Evolutionary conservation across 1,284 basidiomycete species (phyloP), one percentile per base, ranked within the genome.

Genomic region (Somion occarium): DNA sequence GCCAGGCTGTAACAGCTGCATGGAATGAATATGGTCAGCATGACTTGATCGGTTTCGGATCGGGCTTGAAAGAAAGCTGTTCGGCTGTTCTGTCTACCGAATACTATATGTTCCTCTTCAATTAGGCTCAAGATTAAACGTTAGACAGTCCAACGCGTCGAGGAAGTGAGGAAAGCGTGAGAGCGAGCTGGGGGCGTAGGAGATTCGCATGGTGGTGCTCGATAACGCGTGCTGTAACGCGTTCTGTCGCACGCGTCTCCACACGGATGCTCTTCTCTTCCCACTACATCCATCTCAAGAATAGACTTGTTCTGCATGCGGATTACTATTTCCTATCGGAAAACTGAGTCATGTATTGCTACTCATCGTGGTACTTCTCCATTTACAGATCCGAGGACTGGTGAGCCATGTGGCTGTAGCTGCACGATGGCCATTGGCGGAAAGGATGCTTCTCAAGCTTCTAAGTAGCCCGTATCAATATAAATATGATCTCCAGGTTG

Each of bases 401-500:
- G n/a, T 34, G 20, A n/a, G 24, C 42, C 42, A 43, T 22, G 24
- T 43, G 42, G 42, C 24, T 15, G 42, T 23, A 13, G 22, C 13
- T 22, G 23, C 19, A 43, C 42, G 19, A 34, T 34, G 30, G 7
- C 7, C 15, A 34, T 15, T 34, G 30, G 7, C 15, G 15, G 30
- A 7, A 15, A 34, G 7, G 42, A 22, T 19, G 42, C 42, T 43
- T 43, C 44, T 22, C 5, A 18, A 3, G 23, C 44, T 46, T 46
- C 44, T 46, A 20, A 5, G 23, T 27, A 26, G 44, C 43, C 9
- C 41, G 11, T 9, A 41, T 13, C 24, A 51, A 51, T 54, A 54
- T 48, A 54, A 48, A 44, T 19, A 38, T 23, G 25, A 18, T 44
- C 23, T 13, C 12, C 7, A 24, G 5, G 12, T 18, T 30, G 44